Evolutionary conservation across 176 grass and related monocot genomes (phyloP).

Genomic region (Zoysia japonica): DNA sequence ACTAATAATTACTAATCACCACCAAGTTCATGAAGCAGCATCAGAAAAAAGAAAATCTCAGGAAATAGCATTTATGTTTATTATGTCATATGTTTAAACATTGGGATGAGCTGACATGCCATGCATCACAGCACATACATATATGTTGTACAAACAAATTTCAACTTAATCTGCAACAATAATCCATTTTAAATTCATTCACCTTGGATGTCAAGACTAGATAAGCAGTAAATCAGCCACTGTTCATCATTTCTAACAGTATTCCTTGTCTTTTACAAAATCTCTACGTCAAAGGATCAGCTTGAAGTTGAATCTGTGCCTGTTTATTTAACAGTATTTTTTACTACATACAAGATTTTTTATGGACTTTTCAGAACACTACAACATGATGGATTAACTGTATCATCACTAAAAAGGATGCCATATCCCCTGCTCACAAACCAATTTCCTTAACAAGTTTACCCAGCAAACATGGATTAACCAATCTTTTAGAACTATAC

Average conservation of each 20-base stretch:
- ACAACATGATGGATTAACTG: not conserved
- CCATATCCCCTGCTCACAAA: not conserved
- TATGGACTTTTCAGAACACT: not conserved
- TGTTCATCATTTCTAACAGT: not conserved
- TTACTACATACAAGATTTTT: not conserved
- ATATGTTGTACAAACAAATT: not conserved
- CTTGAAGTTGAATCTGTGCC: not conserved
- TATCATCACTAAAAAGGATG: not conserved
- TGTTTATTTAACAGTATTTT: not conserved
- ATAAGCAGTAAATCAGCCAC: not conserved
- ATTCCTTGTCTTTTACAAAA: not conserved
- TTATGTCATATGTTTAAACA: too few species aligned
- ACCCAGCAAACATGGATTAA: not conserved
- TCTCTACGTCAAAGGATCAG: not conserved
- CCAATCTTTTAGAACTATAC: not conserved
- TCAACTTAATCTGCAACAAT: not conserved
- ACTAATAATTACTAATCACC: not conserved
- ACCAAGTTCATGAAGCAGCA: not conserved
- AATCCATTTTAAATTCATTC: not conserved
- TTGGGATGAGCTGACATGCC: too few species aligned
- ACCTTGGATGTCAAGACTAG: not conserved
- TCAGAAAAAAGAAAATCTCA: constrained; percentile 3
- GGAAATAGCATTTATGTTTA: too few species aligned
- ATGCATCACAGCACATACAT: not conserved
- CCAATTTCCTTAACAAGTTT: not conserved